Evolutionary conservation across 1,284 basidiomycete genomes (phyloP).

Genomic region (Marasmius sp.): DNA sequence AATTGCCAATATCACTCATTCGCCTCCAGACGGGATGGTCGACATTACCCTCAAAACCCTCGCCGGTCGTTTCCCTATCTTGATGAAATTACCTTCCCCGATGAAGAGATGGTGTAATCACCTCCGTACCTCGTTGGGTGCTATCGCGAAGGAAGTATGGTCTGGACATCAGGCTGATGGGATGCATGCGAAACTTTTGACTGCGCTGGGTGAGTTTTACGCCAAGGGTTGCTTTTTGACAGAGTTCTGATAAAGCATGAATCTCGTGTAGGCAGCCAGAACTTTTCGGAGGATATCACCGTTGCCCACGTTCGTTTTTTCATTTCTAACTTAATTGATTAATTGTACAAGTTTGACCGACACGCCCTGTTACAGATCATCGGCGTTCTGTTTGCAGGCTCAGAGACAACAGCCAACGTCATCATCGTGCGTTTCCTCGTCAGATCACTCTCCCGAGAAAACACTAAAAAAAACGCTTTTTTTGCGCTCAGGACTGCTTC

Average conservation of each 20-base stretch:
- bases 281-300: background rate
- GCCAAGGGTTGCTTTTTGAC: background rate
- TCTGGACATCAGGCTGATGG: background rate
- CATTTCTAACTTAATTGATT: background rate
- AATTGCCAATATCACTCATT: background rate
- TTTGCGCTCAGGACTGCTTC: background rate
- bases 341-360: background rate
- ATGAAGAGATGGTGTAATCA: background rate
- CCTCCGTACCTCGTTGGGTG: background rate
- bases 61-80: background rate
- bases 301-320: background rate
- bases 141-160: slow-evolving; percentile 1
- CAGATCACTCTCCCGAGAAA: background rate
- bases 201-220: background rate
- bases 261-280: background rate
- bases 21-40: background rate
- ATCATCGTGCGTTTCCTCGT: background rate
- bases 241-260: background rate
- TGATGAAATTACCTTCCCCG: background rate
- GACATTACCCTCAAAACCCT: background rate
- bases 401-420: slow-evolving; percentile 4
- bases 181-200: slow-evolving; percentile 4
- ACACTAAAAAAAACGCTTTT: background rate
- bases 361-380: background rate
- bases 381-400: slow-evolving; percentile 1